Base-by-base conservation (phyloP, 2,329 filamentous ascomycete species). In the Penicillium sp. region DNA sequence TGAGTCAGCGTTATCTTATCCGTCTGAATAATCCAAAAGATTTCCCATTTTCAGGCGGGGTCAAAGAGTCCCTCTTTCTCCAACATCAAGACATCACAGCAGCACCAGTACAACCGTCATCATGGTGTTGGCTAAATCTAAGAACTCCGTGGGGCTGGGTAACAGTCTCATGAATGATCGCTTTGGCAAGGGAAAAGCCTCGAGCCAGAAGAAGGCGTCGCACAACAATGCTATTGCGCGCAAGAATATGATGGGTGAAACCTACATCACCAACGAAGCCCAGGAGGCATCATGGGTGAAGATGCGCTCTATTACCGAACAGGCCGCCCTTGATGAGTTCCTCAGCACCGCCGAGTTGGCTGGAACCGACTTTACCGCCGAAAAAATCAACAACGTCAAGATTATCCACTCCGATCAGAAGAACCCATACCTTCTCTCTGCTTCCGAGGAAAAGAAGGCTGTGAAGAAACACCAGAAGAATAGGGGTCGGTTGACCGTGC, bases 81-180 rank as follows among this genome's bases (percentile, higher is more conserved):
- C 60, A 67, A 55, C 49, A 57, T 57, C 55, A 43, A 49, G 30
- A 48, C 43, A 61, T 30, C 60, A 62, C 57, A 42, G 46, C 55
- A 61, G 19, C 52, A 57, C 53, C 58, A 63, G 14, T 22, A 56
- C 42, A 56, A n/a, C 19, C 40, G 67, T 63, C 76, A 82, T 68
- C 45, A 91, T 91, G 89, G 87, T 89, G 71, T 80, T 91, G 72
- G 88, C 95, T 78, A 99, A 98, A 82, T 97, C 93, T 68, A 98
- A 97, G 79, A 96, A 93, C 80, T 85, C 88, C 72, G 92, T 97
- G 72, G 95, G 95, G 77, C 88, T 99, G 81, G 95, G 95, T 76
- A 97, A 97, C 82, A 88, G 90, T 81, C 87, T 99, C 76, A 99
- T 99, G 95, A 98, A 98, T 77, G 95, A 98, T 81, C 90, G 94